phyloP scores from a whole-genome alignment of 805 yeast species.

The Saccharomycopsis sp. region DNA sequence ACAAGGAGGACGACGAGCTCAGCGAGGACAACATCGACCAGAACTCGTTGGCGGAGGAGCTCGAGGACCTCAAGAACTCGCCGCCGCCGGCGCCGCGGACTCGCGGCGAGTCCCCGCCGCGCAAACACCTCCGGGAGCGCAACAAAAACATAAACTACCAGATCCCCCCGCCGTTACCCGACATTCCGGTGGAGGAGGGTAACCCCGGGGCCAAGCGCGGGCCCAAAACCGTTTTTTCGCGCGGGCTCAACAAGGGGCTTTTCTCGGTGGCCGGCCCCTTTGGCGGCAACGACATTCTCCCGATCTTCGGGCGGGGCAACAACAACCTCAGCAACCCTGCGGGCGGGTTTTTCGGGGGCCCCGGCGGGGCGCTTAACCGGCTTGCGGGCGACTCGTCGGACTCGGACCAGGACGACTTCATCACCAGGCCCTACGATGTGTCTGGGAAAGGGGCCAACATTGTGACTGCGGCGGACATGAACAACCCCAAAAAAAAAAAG shows the following conservation, averaged over 20 bases:
- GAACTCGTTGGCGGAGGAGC: slow-evolving; percentile 38
- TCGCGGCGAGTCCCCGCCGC: slow-evolving; percentile 30
- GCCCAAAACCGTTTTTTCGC: slow-evolving; percentile 29
- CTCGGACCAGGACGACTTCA: slow-evolving; percentile 39
- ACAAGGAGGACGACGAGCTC: slow-evolving; percentile 25
- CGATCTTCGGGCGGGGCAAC: slow-evolving; percentile 51
- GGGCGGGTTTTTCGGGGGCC: slow-evolving; percentile 25
- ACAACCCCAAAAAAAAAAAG: slow-evolving; percentile 34
- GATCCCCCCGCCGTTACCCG: slow-evolving; percentile 71
- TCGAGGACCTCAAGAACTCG: slow-evolving; percentile 56
- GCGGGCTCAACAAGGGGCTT: slow-evolving; percentile 55
- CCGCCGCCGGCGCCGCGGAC: slow-evolving; percentile 45
- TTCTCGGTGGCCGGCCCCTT: slow-evolving; percentile 96
- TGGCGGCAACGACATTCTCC: slow-evolving; percentile 90
- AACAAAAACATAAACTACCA: slow-evolving; percentile 74
- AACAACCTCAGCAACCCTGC: slow-evolving; percentile 35
- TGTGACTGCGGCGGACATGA: slow-evolving; percentile 27
- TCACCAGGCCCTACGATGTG: slow-evolving; percentile 22
- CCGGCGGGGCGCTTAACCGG: slow-evolving; percentile 21
- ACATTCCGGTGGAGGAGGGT: slow-evolving; percentile 25
- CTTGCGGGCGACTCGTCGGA: slow-evolving; percentile 34
- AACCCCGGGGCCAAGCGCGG: slow-evolving; percentile 23
- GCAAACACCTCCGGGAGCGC: slow-evolving; percentile 52
- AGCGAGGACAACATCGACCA: slow-evolving; percentile 25
- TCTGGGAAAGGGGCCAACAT: slow-evolving; percentile 26